phyloP scores from a whole-genome alignment of 495 filamentous ascomycete genomes.

The Trichoderma gamsii region DNA sequence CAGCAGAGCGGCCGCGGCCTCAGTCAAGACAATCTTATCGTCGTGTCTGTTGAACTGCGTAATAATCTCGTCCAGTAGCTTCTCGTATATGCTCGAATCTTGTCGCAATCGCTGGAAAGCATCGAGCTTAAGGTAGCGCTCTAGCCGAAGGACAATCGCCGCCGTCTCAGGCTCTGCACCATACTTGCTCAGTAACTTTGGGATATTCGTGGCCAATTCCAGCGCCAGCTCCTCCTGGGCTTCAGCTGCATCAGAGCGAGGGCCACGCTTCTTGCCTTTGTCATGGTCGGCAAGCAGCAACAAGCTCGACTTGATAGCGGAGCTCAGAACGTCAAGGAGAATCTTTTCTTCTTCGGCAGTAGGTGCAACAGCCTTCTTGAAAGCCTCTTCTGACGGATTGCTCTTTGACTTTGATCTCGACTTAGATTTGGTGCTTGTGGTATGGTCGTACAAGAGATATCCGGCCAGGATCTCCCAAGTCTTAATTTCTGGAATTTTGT shows the following conservation, averaged over 20 bases:
- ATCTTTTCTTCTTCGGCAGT: slow-evolving; percentile 73
- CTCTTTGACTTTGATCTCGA: slow-evolving; percentile 35
- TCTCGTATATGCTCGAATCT: slow-evolving; percentile 70
- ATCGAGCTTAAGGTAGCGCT: slow-evolving; percentile 78
- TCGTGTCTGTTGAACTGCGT: slow-evolving; percentile 89
- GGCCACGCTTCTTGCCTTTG: slow-evolving; percentile 55
- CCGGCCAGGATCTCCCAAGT: slow-evolving; percentile 86
- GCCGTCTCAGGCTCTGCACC: slow-evolving; percentile 83
- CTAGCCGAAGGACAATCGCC: slow-evolving; percentile 76
- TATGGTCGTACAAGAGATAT: slow-evolving; percentile 90
- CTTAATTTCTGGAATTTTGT: slow-evolving; percentile 67
- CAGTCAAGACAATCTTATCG: slow-evolving; percentile 74
- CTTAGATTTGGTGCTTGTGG: slow-evolving; percentile 42
- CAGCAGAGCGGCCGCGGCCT: slow-evolving; percentile 73
- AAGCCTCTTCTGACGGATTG: slow-evolving; percentile 42
- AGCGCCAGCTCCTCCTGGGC: slow-evolving; percentile 68
- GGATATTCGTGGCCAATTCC: slow-evolving; percentile 69
- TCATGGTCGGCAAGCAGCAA: slow-evolving; percentile 54
- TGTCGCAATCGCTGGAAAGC: slow-evolving; percentile 86
- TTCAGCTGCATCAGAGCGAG: slow-evolving; percentile 52
- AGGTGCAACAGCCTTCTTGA: slow-evolving; percentile 65
- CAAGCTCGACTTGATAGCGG: slow-evolving; percentile 64
- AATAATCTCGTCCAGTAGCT: slow-evolving; percentile 85
- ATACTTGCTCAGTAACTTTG: slow-evolving; percentile 82
- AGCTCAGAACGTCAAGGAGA: slow-evolving; percentile 78